These are phyloP conservation scores for Colletotrichum agaves DNA, from an alignment of 2,329 filamentous ascomycete species.

Conservation along the genomic window DNA sequence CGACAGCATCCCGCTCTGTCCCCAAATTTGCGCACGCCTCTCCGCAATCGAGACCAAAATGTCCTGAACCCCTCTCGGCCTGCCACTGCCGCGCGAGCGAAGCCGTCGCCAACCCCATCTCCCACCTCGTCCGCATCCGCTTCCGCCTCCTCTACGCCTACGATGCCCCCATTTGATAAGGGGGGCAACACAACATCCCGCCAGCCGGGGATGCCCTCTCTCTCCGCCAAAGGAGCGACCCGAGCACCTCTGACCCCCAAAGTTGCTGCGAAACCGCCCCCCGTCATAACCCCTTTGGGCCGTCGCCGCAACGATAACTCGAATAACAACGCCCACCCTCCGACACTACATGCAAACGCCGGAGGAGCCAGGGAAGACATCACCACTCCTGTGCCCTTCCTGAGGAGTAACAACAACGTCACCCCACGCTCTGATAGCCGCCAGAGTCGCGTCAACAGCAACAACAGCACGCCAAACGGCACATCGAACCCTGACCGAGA, in stretches of 20 bases:
- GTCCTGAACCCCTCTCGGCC: conserved; percentile 37
- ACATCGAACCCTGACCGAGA: conserved; percentile 63
- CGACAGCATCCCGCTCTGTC: conserved; percentile 35
- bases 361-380: conserved; percentile 57
- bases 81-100: conserved; percentile 32
- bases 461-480: conserved; percentile 71
- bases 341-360: conserved; percentile 44
- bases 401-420: conserved; percentile 71
- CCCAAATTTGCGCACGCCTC: conserved; percentile 35
- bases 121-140: conserved; percentile 23
- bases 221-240: conserved; percentile 67
- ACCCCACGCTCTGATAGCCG: conserved; percentile 83
- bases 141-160: conserved; percentile 24
- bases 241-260: conserved; percentile 65
- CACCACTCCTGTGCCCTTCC: conserved; percentile 61
- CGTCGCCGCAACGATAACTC: conserved; percentile 40
- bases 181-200: conserved; percentile 61
- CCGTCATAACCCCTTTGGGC: conserved; percentile 55
- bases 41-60: conserved; percentile 37
- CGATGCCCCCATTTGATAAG: conserved; percentile 56
- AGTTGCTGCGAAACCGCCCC: conserved; percentile 58
- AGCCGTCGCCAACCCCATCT: conserved; percentile 32
- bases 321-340: conserved; percentile 28
- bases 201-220: conserved; percentile 74
- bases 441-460: conserved; percentile 76